phyloP scores from a whole-genome alignment of 768 basidiomycete species.

The Jaapia argillacea region DNA sequence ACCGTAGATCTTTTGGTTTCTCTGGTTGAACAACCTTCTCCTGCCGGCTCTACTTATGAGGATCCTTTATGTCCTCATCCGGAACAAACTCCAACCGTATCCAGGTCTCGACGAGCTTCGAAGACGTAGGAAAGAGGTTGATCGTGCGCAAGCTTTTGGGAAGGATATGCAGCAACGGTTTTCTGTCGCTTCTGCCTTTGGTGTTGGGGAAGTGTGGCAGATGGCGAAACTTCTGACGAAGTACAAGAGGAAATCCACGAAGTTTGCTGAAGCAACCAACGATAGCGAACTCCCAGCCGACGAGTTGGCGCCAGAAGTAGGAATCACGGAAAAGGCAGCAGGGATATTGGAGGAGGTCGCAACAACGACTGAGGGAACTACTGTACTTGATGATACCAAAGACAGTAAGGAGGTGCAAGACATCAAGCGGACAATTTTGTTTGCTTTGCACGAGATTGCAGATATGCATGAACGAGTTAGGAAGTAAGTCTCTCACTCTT shows the following conservation, averaged over 20 bases:
- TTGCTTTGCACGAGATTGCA: conserved; percentile 34
- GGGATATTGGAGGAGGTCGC: no score
- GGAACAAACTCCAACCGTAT: conserved; percentile 39
- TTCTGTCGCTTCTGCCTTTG: conserved; percentile 32
- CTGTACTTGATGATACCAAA: conserved; percentile 21
- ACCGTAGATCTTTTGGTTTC: conserved; percentile 45
- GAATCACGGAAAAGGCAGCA: no score
- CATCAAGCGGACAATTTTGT: conserved; percentile 31
- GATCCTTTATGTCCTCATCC: conserved; percentile 37
- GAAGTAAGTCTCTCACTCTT: conserved; percentile 33
- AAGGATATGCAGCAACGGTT: conserved; percentile 37
- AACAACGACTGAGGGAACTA: no score
- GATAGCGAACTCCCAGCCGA: not conserved
- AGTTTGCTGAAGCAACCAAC: not conserved
- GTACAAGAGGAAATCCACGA: conserved; percentile 2
- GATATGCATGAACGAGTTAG: conserved; percentile 56
- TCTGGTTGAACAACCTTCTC: conserved; percentile 54
- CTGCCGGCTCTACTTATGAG: conserved; percentile 39
- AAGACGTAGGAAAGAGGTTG: conserved; percentile 37
- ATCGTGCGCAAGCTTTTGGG: conserved; percentile 41
- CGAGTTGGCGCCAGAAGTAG: no score
- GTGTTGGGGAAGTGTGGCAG: conserved; percentile 43
- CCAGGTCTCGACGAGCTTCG: conserved; percentile 45
- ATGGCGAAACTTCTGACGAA: conserved; percentile 29
- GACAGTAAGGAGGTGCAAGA: conserved; percentile 29